Evolutionary conservation across 2,329 filamentous ascomycete genomes (phyloP).

Genomic region (Colletotrichum phormii): DNA sequence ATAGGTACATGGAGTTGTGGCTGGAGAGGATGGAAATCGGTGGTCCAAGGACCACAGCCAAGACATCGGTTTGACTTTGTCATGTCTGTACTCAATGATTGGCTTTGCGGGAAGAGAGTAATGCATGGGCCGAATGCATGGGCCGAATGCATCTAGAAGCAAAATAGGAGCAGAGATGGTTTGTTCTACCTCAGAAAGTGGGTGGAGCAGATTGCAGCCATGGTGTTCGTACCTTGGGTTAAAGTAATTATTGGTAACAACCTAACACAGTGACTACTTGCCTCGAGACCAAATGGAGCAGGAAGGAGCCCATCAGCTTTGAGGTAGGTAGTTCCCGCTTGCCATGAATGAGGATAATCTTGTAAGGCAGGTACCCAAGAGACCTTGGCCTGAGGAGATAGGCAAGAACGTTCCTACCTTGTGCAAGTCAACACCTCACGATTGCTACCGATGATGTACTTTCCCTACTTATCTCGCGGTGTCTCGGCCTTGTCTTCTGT

Average conservation of each 20-base stretch:
- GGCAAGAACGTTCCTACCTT: neutral
- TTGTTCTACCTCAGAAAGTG: constrained; percentile 12
- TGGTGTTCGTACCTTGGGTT: neutral
- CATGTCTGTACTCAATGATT: constrained; percentile 8
- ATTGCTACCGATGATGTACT: neutral
- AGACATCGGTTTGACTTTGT: constrained; percentile 10
- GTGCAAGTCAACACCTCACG: neutral
- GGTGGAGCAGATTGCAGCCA: neutral
- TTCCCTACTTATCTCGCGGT: neutral
- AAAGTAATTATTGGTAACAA: no score
- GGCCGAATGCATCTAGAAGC: constrained; percentile 35
- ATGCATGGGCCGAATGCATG: constrained; percentile 19
- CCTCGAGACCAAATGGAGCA: no score
- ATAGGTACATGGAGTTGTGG: neutral
- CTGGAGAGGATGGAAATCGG: neutral
- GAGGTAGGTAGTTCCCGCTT: no score
- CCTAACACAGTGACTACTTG: no score
- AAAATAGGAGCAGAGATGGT: constrained; percentile 11
- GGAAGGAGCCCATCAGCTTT: no score
- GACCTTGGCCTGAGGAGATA: no score
- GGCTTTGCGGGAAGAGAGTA: neutral
- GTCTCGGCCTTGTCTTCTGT: neutral
- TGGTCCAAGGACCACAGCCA: neutral
- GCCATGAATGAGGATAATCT: neutral
- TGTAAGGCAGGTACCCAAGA: neutral